Evolutionary conservation across 768 basidiomycete species (phyloP), one percentile per base, ranked within the genome.

Genomic region (Suillus hirtellus): DNA sequence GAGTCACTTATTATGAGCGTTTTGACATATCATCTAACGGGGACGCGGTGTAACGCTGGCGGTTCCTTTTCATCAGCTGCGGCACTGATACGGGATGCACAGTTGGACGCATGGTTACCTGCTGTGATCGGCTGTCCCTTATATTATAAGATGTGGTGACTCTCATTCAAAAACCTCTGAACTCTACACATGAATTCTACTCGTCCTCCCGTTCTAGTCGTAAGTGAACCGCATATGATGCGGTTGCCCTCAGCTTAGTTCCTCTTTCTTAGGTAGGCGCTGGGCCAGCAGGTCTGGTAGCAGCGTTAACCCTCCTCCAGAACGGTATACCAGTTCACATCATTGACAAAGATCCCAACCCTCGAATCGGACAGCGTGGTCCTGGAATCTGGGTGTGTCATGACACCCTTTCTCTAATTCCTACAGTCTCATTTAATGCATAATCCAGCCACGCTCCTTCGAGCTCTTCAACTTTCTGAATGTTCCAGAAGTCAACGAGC

Each of bases 261-360:
- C 44, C 19, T 50, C 11, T 44, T 12, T 21, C 49, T 40, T 27
- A 83, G 81, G 80, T 80, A 40, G 82, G 82, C 44, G 81, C 76
- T 40, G 81, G 82, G 12, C 81, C 82, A 9, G 76, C 80, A 37
- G 82, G 83, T 44, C 73, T 82, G 9, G 77, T 81, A 54, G 73
- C 77, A 58, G 81, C 80, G 4, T 73, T 82, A 2, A 67, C 75
- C 5, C 78, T 84, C 5, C 64, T 70, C 0, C 64, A 69, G 15
- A 74, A 73, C 37, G 73, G 72, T 7, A 63, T 79, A 14, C 66
- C 31, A 54, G 59, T 54, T 35, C 63, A 61, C 15, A 64, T 64
- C 34, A 62, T 64, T 2, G 61, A 64, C 6, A 63, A 64, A 35
- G 50, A 63, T 4, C 65, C 74, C 0, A 55, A 70, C 7, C 74